phyloP scores from a whole-genome alignment of 306 rosid genomes.

The Pterocarpus santalinus region DNA sequence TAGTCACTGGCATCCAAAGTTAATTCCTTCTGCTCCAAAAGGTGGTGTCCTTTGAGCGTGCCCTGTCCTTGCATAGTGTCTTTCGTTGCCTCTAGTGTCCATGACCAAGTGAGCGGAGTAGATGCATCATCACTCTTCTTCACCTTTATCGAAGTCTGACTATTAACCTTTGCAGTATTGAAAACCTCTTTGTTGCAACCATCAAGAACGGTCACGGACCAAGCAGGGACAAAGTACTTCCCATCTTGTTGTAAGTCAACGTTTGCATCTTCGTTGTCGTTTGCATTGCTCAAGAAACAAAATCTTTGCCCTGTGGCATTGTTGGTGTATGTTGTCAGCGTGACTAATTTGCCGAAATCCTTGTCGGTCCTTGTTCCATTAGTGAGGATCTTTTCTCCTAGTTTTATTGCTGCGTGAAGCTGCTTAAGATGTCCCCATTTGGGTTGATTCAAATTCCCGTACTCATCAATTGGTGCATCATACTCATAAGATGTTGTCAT shows the following conservation, averaged over 20 bases:
- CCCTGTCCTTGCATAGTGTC: conserved; percentile 6
- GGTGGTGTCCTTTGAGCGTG: not conserved
- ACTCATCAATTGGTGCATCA: conserved; percentile 55
- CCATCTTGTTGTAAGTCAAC: not conserved
- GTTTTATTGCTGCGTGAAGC: conserved; percentile 34
- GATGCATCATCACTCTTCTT: conserved; percentile 4
- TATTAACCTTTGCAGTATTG: conserved; percentile 45
- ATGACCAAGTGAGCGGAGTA: conserved; percentile 12
- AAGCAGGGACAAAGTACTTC: conserved; percentile 34
- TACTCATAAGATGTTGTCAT: conserved; percentile 8
- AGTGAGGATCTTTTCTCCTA: not conserved
- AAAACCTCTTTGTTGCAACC: conserved; percentile 43
- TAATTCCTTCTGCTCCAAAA: conserved; percentile 13
- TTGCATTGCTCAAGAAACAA: conserved; percentile 2
- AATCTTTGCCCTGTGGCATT: not conserved
- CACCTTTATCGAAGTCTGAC: conserved; percentile 18
- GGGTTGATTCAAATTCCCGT: conserved; percentile 50
- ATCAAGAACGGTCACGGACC: conserved; percentile 42
- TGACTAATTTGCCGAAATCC: not conserved
- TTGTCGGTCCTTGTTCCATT: not conserved
- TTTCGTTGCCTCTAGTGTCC: conserved; percentile 27
- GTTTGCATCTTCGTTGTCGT: not conserved
- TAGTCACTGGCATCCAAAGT: conserved; percentile 24
- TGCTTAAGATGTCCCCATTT: conserved; percentile 57
- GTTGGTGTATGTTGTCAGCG: not conserved